phyloP scores from a whole-genome alignment of 495 filamentous ascomycete genomes.

The Aspergillus kassunensis region DNA sequence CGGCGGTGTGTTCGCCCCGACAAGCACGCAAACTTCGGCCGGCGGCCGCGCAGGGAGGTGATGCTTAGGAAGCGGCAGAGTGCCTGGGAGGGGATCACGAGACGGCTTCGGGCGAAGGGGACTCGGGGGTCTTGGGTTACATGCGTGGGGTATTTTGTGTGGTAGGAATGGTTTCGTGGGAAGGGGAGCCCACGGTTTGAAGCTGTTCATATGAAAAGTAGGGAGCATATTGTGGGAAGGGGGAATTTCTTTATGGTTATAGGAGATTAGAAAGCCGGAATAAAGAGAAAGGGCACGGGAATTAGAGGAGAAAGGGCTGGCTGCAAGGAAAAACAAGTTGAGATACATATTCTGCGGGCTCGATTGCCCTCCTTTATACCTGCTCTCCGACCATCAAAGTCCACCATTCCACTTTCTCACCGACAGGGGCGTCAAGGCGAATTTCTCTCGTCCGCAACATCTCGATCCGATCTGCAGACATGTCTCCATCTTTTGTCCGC shows the following conservation, averaged over 20 bases:
- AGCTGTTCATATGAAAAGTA: background rate
- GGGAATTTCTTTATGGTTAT: background rate
- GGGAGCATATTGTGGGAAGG: conserved; percentile 1
- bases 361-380: background rate
- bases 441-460: background rate
- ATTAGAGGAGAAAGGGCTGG: background rate
- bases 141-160: background rate
- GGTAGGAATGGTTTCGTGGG: background rate
- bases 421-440: background rate
- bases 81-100: conserved; percentile 1
- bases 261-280: background rate
- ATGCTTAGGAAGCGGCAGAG: conserved; percentile 17
- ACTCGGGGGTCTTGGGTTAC: background rate
- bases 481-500: background rate
- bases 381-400: background rate
- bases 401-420: background rate
- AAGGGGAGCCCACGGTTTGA: background rate
- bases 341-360: background rate
- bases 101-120: background rate
- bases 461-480: background rate
- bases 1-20: conserved; percentile 7
- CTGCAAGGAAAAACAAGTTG: background rate
- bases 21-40: conserved; percentile 18
- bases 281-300: background rate
- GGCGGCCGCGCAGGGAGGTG: conserved; percentile 18